phyloP scores from a whole-genome alignment of 805 yeast genomes.

The Candida dendrica region DNA sequence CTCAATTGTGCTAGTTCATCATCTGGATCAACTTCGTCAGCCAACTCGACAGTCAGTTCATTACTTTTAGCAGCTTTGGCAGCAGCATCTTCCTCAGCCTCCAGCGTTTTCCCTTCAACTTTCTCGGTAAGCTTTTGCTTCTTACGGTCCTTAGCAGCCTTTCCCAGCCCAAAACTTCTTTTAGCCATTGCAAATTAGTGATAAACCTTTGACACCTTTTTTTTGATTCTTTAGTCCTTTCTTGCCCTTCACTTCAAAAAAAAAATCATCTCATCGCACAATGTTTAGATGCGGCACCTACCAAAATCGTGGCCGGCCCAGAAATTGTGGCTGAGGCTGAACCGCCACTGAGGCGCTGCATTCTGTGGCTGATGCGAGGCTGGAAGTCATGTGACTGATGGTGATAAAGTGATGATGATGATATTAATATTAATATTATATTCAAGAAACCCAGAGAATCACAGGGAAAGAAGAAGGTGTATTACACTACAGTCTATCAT shows the following conservation, averaged over 20 bases:
- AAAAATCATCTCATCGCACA: background rate
- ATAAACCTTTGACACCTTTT: background rate
- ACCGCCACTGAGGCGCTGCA: background rate
- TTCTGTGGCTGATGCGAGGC: background rate
- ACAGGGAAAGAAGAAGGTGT: too few species aligned
- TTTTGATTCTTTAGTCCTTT: background rate
- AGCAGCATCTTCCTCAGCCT: constrained; percentile 4
- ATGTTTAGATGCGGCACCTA: too few species aligned
- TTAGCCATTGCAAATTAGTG: constrained; percentile 38
- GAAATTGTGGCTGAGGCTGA: background rate
- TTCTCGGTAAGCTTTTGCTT: constrained; percentile 25
- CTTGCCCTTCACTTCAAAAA: background rate
- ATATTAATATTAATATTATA: too few species aligned
- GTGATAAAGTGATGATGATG: background rate
- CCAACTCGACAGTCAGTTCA: constrained; percentile 60
- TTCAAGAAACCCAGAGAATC: too few species aligned
- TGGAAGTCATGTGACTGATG: background rate
- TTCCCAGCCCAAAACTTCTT: constrained; percentile 61
- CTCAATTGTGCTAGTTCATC: constrained; percentile 73
- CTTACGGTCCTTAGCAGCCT: constrained; percentile 43
- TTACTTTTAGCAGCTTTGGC: constrained; percentile 13
- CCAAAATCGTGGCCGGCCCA: background rate
- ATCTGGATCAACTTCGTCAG: constrained; percentile 62
- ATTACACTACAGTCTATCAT: background rate
- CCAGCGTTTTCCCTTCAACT: constrained; percentile 9